These are phyloP conservation scores for Physcomitrium patens DNA, from an alignment of 225 moss, liverwort and hornwort genomes.

Conservation along the genomic window DNA sequence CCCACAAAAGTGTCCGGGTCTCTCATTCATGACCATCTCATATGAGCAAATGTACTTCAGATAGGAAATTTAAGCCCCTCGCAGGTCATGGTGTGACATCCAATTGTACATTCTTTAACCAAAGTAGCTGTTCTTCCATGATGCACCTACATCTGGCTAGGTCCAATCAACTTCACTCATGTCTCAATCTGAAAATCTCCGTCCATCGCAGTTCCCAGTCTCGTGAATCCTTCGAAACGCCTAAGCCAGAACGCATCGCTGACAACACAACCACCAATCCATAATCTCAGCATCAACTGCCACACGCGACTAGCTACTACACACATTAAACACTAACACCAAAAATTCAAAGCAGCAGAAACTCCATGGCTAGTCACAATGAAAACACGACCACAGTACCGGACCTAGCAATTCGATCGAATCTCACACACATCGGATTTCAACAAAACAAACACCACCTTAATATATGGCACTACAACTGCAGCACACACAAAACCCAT, in stretches of 20 bases:
- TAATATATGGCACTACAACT: no score
- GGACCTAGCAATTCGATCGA: no score
- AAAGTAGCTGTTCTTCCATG: conserved; percentile 30
- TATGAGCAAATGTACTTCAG: conserved; percentile 27
- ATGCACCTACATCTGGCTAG: conserved; percentile 32
- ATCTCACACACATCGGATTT: no score
- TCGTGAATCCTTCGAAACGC: background rate
- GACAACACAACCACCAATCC: conserved; percentile 17
- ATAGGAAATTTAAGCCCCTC: conserved; percentile 24
- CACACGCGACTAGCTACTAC: background rate
- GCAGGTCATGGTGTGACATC: conserved; percentile 27
- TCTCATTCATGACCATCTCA: conserved; percentile 29
- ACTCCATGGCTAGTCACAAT: no score
- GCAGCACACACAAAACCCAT: no score
- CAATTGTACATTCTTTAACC: conserved; percentile 34
- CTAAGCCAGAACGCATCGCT: conserved; percentile 22
- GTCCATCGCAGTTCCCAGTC: background rate
- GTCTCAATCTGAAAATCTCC: conserved; percentile 30
- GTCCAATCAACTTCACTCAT: conserved; percentile 35
- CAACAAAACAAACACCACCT: no score
- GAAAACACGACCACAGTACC: no score
- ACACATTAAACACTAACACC: no score
- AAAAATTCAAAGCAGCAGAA: no score
- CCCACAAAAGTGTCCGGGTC: conserved; percentile 23
- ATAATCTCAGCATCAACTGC: conserved; percentile 15